Conservation (phyloP, 495 filamentous ascomycete genomes). For the Chaetomium cochliodes region DNA sequence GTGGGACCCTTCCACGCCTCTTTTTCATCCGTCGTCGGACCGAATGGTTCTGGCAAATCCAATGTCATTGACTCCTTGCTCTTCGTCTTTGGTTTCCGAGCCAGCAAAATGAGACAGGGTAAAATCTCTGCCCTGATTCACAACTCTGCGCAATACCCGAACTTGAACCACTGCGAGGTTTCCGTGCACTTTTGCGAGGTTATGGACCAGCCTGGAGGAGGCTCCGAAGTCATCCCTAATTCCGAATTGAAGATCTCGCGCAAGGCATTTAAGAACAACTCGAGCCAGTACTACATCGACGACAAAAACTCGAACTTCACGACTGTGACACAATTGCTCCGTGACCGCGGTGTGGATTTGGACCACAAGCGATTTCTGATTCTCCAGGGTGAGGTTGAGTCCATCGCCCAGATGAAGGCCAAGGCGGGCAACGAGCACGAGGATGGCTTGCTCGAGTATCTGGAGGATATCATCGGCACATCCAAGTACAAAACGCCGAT, state of each 20-base stretch:
- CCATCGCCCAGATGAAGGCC: constrained; percentile 98
- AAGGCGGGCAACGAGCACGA: constrained; percentile 94
- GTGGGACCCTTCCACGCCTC: constrained; percentile 96
- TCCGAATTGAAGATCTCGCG: constrained; percentile 85
- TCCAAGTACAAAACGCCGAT: constrained; percentile 97
- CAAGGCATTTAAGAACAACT: constrained; percentile 95
- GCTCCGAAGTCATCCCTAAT: constrained; percentile 69
- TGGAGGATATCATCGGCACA: constrained; percentile 98
- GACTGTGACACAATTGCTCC: constrained; percentile 80
- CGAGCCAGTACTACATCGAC: constrained; percentile 97
- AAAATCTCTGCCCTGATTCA: constrained; percentile 98
- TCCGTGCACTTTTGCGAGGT: constrained; percentile 95
- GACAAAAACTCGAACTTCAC: constrained; percentile 85
- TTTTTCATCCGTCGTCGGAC: constrained; percentile 97
- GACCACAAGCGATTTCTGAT: constrained; percentile 99
- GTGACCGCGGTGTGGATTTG: constrained; percentile 85
- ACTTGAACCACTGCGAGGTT: constrained; percentile 88
- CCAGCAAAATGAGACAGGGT: constrained; percentile 98
- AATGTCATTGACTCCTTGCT: constrained; percentile 98
- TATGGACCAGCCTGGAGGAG: constrained; percentile 77
- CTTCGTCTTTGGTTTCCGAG: constrained; percentile 97
- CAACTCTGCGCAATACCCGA: constrained; percentile 82
- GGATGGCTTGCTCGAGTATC: constrained; percentile 91
- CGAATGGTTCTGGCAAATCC: constrained; percentile 97
- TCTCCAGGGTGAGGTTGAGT: constrained; percentile 95